A percentile compares a stretch with the other conserved stretches of the same genome.
Conservation (phyloP, 495 filamentous ascomycete genomes). For the Hypoxylon intermedium region DNA sequence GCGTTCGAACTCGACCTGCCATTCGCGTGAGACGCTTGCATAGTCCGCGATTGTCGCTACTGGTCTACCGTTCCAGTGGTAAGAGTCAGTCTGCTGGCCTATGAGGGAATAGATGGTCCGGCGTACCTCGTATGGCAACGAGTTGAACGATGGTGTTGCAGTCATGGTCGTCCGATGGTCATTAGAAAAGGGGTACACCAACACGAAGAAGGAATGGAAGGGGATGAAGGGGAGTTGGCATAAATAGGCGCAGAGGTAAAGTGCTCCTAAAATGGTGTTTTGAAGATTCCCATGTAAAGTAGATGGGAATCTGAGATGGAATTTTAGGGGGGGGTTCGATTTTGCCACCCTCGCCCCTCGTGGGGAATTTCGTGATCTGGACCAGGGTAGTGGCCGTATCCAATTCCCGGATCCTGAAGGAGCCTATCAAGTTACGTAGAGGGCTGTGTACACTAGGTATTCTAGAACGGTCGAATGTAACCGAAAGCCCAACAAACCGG, state of each 20-base stretch:
- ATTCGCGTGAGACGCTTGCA: slow-evolving; percentile 26
- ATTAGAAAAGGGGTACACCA: not conserved
- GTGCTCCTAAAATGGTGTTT: slow-evolving; percentile 5
- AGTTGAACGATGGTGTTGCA: slow-evolving; percentile 22
- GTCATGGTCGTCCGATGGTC: slow-evolving; percentile 13
- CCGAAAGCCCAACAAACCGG: too few species aligned
- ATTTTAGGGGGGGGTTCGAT: not conserved
- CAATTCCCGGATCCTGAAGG: slow-evolving; percentile 21
- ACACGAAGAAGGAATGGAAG: not conserved
- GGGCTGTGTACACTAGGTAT: not conserved
- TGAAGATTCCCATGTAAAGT: slow-evolving; percentile 27
- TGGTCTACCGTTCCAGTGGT: slow-evolving; percentile 1
- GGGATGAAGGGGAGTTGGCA: not conserved
- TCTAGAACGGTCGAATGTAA: slow-evolving; percentile 30
- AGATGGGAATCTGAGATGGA: slow-evolving; percentile 17
- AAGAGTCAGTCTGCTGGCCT: slow-evolving; percentile 24
- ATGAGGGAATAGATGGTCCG: slow-evolving; percentile 30
- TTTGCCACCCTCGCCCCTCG: slow-evolving; percentile 21
- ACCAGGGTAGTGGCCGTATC: slow-evolving; percentile 5
- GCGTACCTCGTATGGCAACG: slow-evolving; percentile 39
- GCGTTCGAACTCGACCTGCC: slow-evolving; percentile 34
- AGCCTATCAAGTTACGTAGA: slow-evolving; percentile 12
- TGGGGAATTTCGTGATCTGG: slow-evolving; percentile 20
- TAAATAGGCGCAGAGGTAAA: slow-evolving; percentile 14
- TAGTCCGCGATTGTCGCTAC: slow-evolving; percentile 14